These are phyloP conservation scores for Aristolochia contorta DNA, from an alignment of 164 flowering plant species.

Conservation along the genomic window DNA sequence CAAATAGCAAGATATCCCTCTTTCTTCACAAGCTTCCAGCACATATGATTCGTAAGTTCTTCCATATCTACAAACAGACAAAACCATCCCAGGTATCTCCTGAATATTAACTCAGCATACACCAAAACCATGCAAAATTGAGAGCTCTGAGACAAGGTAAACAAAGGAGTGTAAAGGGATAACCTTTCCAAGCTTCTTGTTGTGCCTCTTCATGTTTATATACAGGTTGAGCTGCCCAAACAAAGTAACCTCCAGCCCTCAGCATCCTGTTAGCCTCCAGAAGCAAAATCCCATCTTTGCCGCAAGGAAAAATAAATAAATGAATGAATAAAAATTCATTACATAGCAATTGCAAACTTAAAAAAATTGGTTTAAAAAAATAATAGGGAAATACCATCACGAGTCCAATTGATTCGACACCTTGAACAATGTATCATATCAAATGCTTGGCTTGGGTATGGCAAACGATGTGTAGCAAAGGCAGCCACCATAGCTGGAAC, in stretches of 20 bases:
- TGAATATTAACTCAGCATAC: too few species aligned
- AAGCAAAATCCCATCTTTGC: slow-evolving; percentile 58
- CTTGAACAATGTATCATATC: slow-evolving; percentile 61
- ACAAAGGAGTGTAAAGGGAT: neutral
- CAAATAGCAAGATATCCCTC: slow-evolving; percentile 81
- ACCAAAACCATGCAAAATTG: neutral
- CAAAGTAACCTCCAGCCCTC: slow-evolving; percentile 79
- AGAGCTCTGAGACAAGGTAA: neutral
- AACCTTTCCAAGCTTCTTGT: slow-evolving; percentile 84
- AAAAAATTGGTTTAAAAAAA: neutral
- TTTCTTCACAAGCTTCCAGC: slow-evolving; percentile 80
- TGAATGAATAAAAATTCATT: slow-evolving; percentile 1
- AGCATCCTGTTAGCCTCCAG: slow-evolving; percentile 86
- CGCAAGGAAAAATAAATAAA: slow-evolving; percentile 5
- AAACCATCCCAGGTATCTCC: neutral
- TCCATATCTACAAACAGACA: slow-evolving; percentile 50
- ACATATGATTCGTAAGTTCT: slow-evolving; percentile 60
- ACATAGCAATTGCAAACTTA: too few species aligned
- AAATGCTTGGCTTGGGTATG: slow-evolving; percentile 65
- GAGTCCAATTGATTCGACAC: slow-evolving; percentile 59
- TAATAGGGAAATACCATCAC: slow-evolving; percentile 38
- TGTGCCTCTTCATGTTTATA: slow-evolving; percentile 65
- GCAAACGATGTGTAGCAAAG: slow-evolving; percentile 42
- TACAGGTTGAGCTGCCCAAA: slow-evolving; percentile 93
- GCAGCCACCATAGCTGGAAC: slow-evolving; percentile 64